phyloP scores from a whole-genome alignment of 225 moss, liverwort and hornwort species.

The Marchantia polymorpha region DNA sequence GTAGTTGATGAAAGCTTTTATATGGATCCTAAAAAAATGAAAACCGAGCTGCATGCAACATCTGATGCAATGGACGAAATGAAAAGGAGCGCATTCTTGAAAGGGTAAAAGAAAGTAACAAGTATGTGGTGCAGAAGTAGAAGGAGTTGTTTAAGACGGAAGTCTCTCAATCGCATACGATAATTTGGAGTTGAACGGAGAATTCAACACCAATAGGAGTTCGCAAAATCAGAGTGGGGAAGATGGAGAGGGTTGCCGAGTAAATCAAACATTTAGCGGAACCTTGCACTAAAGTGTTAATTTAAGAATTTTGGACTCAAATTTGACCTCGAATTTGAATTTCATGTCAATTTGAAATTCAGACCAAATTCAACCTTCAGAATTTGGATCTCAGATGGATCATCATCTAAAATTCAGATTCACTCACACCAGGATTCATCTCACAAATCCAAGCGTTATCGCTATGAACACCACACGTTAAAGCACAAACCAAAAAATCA shows the following conservation, averaged over 20 bases:
- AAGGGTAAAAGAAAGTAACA: constrained; percentile 35
- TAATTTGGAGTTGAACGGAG: too few relatives aligned
- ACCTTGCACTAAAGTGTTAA: too few relatives aligned
- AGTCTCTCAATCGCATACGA: constrained; percentile 34
- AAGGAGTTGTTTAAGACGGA: constrained; percentile 37
- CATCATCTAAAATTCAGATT: constrained; percentile 20
- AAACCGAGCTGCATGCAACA: constrained; percentile 26
- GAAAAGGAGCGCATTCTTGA: constrained; percentile 33
- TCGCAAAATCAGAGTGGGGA: too few relatives aligned
- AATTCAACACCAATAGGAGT: too few relatives aligned
- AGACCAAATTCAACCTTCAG: too few relatives aligned
- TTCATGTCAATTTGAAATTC: too few relatives aligned
- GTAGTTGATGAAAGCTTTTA: constrained; percentile 15
- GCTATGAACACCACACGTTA: constrained; percentile 33
- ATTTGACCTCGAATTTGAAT: too few relatives aligned
- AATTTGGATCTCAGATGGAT: too few relatives aligned
- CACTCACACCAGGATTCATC: constrained; percentile 18
- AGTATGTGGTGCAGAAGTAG: constrained; percentile 27
- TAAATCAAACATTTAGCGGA: too few relatives aligned
- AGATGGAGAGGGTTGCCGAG: too few relatives aligned
- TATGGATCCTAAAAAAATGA: constrained; percentile 10
- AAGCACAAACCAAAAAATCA: constrained; percentile 34
- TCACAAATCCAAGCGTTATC: constrained; percentile 37
- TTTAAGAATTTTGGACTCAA: too few relatives aligned
- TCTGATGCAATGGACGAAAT: constrained; percentile 36